Conservation (phyloP, 2,329 filamentous ascomycete genomes). For the Fusarium sp. region DNA sequence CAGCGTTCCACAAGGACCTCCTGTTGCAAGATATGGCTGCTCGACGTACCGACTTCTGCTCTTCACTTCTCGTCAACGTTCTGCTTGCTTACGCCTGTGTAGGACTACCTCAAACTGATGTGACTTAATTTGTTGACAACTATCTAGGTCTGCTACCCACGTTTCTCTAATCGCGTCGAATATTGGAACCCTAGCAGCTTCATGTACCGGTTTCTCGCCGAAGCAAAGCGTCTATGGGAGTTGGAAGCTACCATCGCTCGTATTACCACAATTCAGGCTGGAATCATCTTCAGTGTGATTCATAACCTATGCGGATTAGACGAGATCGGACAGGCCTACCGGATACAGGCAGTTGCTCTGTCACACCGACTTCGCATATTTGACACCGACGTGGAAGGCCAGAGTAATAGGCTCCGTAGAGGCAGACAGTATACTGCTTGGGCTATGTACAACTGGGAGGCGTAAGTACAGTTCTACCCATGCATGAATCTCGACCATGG, state of each 20-base stretch:
- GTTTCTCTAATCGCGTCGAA: constrained; percentile 48
- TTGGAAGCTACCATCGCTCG: constrained; percentile 46
- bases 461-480: constrained; percentile 26
- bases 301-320: constrained; percentile 54
- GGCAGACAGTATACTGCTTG: constrained; percentile 51
- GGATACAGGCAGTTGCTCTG: constrained; percentile 50
- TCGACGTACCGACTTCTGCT: constrained; percentile 52
- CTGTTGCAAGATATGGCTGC: constrained; percentile 57
- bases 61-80: constrained; percentile 55
- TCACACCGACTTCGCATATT: constrained; percentile 53
- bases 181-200: constrained; percentile 55
- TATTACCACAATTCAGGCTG: constrained; percentile 55
- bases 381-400: constrained; percentile 13
- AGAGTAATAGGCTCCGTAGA: constrained; percentile 35
- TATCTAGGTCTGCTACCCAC: constrained; percentile 49
- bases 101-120: constrained; percentile 11
- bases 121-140: background rate
- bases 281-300: constrained; percentile 50
- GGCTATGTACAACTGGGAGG: constrained; percentile 54
- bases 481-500: fast-evolving
- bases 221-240: constrained; percentile 57
- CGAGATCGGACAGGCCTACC: constrained; percentile 53
- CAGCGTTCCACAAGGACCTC: constrained; percentile 55
- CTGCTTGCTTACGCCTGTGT: constrained; percentile 55
- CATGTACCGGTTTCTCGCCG: constrained; percentile 53